phyloP scores from a whole-genome alignment of 305 asterid species.

The Stenogyne calaminthoides region DNA sequence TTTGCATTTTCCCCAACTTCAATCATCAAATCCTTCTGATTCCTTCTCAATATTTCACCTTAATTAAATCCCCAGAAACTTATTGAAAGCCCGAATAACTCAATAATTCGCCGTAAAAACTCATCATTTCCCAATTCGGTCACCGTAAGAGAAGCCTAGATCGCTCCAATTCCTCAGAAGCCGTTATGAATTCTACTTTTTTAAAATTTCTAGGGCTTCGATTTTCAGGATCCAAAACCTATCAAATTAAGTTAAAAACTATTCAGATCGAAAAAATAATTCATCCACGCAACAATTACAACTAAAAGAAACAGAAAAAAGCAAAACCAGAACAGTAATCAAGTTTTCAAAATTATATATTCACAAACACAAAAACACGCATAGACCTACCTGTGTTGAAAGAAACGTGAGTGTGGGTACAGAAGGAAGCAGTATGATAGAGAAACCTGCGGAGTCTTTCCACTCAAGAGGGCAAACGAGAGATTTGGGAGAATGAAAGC shows the following conservation, averaged over 20 bases:
- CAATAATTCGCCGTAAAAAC: not conserved
- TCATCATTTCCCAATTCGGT: conserved; percentile 15
- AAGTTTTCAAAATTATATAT: not conserved
- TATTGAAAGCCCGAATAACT: conserved; percentile 13
- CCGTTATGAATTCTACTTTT: not conserved
- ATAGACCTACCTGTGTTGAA: conserved; percentile 4
- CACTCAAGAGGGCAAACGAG: conserved; percentile 6
- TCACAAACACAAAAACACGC: conserved; percentile 3
- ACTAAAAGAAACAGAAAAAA: not conserved
- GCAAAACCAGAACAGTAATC: not conserved
- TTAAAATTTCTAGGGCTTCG: conserved; percentile 34
- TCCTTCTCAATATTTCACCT: not conserved
- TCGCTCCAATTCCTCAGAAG: conserved; percentile 30
- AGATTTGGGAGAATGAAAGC: conserved; percentile 24
- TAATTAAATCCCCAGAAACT: not conserved
- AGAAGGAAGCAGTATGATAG: conserved; percentile 10
- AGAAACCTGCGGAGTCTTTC: conserved; percentile 29
- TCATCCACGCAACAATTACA: conserved; percentile 4
- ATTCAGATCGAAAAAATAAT: conserved; percentile 32
- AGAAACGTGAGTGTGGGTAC: not conserved
- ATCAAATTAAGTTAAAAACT: conserved; percentile 35
- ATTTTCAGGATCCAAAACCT: conserved; percentile 42
- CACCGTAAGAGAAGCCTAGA: conserved; percentile 18
- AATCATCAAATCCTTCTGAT: conserved; percentile 4
- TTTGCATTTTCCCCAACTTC: conserved; percentile 56